phyloP scores from a whole-genome alignment of 805 yeast genomes.

The Priceomyces carsonii region DNA sequence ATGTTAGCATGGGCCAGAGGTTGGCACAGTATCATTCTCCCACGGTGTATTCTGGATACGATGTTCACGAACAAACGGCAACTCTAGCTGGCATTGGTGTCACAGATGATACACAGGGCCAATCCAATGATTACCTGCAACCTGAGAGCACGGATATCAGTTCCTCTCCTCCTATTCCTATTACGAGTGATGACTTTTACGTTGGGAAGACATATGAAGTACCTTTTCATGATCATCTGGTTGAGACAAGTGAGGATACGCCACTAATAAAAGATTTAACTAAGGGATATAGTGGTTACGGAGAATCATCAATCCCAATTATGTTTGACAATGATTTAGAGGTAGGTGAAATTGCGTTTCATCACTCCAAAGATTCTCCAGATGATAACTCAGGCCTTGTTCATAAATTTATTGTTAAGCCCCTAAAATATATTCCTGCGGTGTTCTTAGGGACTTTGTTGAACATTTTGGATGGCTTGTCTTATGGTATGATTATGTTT shows the following conservation, averaged over 20 bases:
- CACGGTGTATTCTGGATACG: constrained; percentile 46
- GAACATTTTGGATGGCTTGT: constrained; percentile 88
- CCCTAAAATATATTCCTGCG: constrained; percentile 64
- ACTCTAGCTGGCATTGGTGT: constrained; percentile 59
- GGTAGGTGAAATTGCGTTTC: constrained; percentile 2
- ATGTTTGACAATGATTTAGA: constrained; percentile 7
- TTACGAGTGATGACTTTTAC: constrained; percentile 5
- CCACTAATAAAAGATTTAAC: constrained; percentile 5
- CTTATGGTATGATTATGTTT: constrained; percentile 97
- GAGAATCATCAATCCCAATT: background rate
- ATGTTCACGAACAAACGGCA: constrained; percentile 59
- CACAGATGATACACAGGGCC: constrained; percentile 23
- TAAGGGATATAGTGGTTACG: constrained; percentile 3
- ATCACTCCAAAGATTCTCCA: constrained; percentile 5
- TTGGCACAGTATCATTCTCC: constrained; percentile 35
- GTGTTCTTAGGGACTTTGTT: constrained; percentile 82
- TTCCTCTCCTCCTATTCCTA: constrained; percentile 24
- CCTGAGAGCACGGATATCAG: background rate
- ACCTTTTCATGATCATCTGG: constrained; percentile 2
- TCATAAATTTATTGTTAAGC: constrained; percentile 26
- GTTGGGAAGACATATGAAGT: constrained; percentile 5
- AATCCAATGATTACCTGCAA: background rate
- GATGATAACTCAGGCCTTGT: constrained; percentile 10
- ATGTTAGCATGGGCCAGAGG: constrained; percentile 33
- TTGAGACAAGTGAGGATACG: background rate